Conservation (phyloP, 2,329 filamentous ascomycete genomes). For the Penicillium palitans region DNA sequence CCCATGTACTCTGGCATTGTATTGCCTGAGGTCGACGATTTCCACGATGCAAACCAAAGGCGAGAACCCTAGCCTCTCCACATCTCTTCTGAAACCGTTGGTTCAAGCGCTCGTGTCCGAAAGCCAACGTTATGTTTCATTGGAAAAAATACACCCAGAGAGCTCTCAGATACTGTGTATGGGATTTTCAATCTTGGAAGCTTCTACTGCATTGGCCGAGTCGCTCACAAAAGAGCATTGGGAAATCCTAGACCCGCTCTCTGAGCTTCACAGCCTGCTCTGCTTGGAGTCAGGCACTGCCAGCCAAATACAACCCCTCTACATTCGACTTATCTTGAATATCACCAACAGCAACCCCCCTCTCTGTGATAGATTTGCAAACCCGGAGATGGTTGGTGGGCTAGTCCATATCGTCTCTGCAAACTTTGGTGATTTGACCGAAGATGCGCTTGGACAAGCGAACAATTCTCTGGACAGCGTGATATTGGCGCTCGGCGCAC, state of each 20-base stretch:
- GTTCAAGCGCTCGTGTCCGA: slow-evolving; percentile 31
- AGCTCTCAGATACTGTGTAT: slow-evolving; percentile 28
- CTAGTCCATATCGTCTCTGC: slow-evolving; percentile 40
- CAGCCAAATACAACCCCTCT: slow-evolving; percentile 36
- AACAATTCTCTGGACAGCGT: slow-evolving; percentile 67
- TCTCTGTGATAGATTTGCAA: slow-evolving; percentile 68
- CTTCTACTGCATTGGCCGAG: slow-evolving; percentile 35
- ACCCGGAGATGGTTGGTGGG: slow-evolving; percentile 36
- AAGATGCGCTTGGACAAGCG: slow-evolving; percentile 41
- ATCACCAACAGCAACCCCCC: slow-evolving; percentile 76
- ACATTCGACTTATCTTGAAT: slow-evolving; percentile 75
- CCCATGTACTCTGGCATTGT: slow-evolving; percentile 37
- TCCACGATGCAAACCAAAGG: slow-evolving; percentile 34
- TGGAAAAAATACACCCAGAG: slow-evolving; percentile 9
- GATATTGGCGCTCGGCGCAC: slow-evolving; percentile 73
- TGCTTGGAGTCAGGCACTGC: slow-evolving; percentile 19
- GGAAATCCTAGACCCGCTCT: slow-evolving; percentile 32
- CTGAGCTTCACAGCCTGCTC: slow-evolving; percentile 44
- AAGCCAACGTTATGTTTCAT: slow-evolving; percentile 1
- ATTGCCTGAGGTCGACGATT: slow-evolving; percentile 35
- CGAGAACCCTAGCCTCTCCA: slow-evolving; percentile 31
- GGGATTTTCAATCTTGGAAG: slow-evolving; percentile 41
- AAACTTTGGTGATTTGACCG: slow-evolving; percentile 33
- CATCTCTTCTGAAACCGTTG: slow-evolving; percentile 29
- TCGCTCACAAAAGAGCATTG: slow-evolving; percentile 30